Percentiles rank a stretch among this genome's conserved stretches.
These are phyloP conservation scores for Athelia sp. DNA, from an alignment of 1,284 basidiomycete genomes.

Conservation along the genomic window DNA sequence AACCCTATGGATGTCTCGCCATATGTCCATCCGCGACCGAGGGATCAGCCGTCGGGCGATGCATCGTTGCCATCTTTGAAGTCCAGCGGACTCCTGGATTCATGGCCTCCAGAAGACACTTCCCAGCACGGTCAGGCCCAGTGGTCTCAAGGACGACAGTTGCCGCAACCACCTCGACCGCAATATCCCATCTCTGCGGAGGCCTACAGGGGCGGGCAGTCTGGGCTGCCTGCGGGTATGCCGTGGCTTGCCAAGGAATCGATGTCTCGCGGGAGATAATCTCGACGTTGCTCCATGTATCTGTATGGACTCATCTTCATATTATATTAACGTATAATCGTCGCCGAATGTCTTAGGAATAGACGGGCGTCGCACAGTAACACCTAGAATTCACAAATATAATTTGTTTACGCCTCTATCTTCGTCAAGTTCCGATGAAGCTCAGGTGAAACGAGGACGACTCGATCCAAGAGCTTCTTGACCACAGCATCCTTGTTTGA, in stretches of 20 bases:
- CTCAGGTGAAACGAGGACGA: conserved; percentile 81
- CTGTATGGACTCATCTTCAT: not conserved
- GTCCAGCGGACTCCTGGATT: conserved; percentile 64
- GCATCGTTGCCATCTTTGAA: conserved; percentile 65
- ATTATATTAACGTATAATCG: not conserved
- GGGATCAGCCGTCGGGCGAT: conserved; percentile 17
- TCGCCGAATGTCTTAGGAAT: not conserved
- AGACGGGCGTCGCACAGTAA: not conserved
- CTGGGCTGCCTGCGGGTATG: conserved; percentile 50
- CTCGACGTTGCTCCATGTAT: too few species aligned
- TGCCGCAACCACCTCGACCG: not conserved
- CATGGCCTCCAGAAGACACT: conserved; percentile 19
- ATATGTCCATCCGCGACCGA: conserved; percentile 12
- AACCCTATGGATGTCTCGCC: conserved; percentile 26
- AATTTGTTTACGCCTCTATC: conserved; percentile 12
- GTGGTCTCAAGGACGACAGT: too few species aligned
- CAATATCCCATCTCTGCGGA: not conserved
- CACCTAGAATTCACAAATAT: not conserved
- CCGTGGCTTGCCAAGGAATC: conserved; percentile 56
- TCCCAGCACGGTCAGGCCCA: too few species aligned
- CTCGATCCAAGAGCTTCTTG: conserved; percentile 85
- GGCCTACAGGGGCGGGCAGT: conserved; percentile 17
- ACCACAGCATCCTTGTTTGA: conserved; percentile 79
- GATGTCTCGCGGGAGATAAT: conserved; percentile 23
- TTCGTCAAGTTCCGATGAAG: conserved; percentile 86